Conservation (phyloP, 2,329 filamentous ascomycete species). For the Venturiaceae sp. region DNA sequence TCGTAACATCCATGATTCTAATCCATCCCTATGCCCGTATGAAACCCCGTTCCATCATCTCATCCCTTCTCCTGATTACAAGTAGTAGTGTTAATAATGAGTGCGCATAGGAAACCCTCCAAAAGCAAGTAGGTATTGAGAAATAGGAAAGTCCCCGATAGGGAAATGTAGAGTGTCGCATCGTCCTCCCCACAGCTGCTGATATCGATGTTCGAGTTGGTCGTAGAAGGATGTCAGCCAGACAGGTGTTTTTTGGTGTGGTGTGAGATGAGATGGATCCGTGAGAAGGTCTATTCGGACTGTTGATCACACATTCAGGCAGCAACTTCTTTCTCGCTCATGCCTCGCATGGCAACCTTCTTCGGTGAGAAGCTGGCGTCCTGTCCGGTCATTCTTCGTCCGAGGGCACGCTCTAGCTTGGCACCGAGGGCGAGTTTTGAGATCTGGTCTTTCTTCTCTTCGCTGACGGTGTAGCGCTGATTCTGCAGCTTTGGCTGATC, state of each 20-base stretch:
- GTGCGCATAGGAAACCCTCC: neutral
- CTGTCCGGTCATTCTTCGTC: conserved; percentile 76
- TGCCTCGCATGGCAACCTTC: neutral
- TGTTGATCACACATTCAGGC: neutral
- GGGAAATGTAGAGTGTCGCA: neutral
- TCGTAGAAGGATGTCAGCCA: neutral
- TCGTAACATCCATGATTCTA: neutral
- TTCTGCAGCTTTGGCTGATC: conserved; percentile 77
- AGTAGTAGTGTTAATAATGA: neutral
- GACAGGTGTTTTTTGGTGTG: neutral
- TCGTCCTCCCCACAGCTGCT: neutral
- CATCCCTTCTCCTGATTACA: neutral
- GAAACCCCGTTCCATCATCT: neutral
- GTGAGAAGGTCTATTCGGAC: neutral
- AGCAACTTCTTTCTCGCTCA: neutral
- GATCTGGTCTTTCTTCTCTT: conserved; percentile 72
- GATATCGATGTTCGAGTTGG: neutral
- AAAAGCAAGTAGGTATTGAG: neutral
- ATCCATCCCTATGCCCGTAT: neutral
- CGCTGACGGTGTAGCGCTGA: conserved; percentile 70
- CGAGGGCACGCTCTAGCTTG: conserved; percentile 81
- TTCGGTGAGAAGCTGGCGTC: conserved; percentile 67
- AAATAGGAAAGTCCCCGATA: neutral
- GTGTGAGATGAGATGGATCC: neutral
- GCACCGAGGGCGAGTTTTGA: conserved; percentile 81